Evolutionary conservation across 495 filamentous ascomycete genomes (phyloP).

Genomic region (Lophiostoma macrostomum): DNA sequence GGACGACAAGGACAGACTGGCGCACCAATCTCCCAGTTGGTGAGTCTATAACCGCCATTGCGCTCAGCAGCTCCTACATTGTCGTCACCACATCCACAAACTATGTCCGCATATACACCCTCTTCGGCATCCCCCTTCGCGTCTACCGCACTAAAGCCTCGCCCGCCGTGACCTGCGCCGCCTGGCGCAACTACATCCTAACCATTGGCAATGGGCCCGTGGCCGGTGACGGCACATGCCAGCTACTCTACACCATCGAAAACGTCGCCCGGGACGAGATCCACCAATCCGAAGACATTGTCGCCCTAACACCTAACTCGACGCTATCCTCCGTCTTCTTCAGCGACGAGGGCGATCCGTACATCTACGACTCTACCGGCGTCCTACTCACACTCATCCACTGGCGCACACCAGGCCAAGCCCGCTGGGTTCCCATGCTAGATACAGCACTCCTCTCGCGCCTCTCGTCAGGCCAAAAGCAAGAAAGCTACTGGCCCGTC

Average conservation of each 20-base stretch:
- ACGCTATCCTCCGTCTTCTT: conserved; percentile 83
- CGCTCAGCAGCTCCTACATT: conserved; percentile 87
- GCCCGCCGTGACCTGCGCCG: conserved; percentile 85
- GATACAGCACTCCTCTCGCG: conserved; percentile 83
- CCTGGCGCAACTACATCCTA: conserved; percentile 90
- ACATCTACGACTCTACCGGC: conserved; percentile 88
- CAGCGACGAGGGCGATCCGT: conserved; percentile 86
- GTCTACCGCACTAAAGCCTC: conserved; percentile 87
- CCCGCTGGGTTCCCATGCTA: conserved; percentile 85
- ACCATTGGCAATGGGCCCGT: conserved; percentile 91
- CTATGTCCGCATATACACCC: conserved; percentile 88
- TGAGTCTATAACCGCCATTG: conserved; percentile 78
- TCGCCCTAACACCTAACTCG: conserved; percentile 72
- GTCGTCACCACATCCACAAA: conserved; percentile 78
- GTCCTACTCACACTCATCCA: conserved; percentile 82
- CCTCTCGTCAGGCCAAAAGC: conserved; percentile 74
- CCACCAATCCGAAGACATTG: conserved; percentile 85
- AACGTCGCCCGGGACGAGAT: conserved; percentile 92
- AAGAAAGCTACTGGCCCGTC: conserved; percentile 92
- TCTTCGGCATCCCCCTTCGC: conserved; percentile 84
- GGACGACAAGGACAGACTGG: conserved; percentile 90
- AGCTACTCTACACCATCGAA: conserved; percentile 81
- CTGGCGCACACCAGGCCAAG: conserved; percentile 81
- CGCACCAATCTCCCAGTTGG: conserved; percentile 75
- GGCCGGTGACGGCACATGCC: conserved; percentile 68